These are phyloP conservation scores for Plectosphaerella plurivora DNA, from an alignment of 2,329 filamentous ascomycete genomes.

Conservation along the genomic window DNA sequence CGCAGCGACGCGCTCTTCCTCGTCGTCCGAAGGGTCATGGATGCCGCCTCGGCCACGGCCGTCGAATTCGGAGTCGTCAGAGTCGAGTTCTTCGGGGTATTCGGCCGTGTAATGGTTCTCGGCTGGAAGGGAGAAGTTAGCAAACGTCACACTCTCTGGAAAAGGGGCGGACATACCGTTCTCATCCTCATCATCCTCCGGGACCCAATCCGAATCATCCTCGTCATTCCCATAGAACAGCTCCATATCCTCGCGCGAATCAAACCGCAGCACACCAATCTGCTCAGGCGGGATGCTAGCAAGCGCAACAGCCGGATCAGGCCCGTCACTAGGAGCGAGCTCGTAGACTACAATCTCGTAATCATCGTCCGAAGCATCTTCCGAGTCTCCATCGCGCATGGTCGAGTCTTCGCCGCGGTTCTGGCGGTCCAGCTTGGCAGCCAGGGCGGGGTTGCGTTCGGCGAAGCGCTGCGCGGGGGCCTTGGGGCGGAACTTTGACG, in stretches of 20 bases:
- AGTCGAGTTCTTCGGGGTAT: conserved; percentile 73
- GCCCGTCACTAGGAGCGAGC: conserved; percentile 39
- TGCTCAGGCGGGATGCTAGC: conserved; percentile 42
- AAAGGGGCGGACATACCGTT: conserved; percentile 45
- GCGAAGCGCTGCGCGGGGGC: conserved; percentile 49
- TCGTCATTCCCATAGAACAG: conserved; percentile 57
- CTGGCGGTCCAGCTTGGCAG: conserved; percentile 5
- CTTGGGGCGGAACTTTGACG: conserved; percentile 50
- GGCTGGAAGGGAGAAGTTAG: conserved; percentile 34
- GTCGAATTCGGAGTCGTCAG: conserved; percentile 49
- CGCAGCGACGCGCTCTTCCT: conserved; percentile 48
- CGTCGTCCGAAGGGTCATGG: conserved; percentile 32
- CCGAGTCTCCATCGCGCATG: conserved; percentile 36
- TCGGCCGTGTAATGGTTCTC: conserved; percentile 77
- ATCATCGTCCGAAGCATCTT: conserved; percentile 43
- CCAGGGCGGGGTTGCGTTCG: conserved; percentile 47
- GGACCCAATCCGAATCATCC: conserved; percentile 57
- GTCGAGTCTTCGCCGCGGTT: conserved; percentile 24
- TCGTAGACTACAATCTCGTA: conserved; percentile 64
- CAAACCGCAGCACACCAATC: conserved; percentile 53
- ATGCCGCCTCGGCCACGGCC: conserved; percentile 31
- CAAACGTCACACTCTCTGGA: conserved; percentile 3
- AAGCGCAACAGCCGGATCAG: conserved; percentile 39
- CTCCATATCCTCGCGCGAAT: conserved; percentile 53
- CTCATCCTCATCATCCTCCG: conserved; percentile 60